Evolutionary conservation across 1,284 basidiomycete species (phyloP).

Genomic region (Agaricales sp.): DNA sequence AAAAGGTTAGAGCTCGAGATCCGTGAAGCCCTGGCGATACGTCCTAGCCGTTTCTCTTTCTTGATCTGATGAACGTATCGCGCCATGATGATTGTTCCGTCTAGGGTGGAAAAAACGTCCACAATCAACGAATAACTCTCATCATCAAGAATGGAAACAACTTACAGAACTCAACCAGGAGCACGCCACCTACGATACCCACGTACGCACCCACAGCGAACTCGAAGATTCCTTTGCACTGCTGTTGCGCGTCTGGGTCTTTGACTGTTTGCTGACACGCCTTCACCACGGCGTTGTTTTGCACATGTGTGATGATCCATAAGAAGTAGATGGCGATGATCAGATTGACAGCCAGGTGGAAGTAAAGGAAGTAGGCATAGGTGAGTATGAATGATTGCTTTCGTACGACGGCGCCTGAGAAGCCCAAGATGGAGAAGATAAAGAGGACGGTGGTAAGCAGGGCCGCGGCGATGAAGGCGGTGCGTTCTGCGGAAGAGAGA

Average conservation of each 20-base stretch:
- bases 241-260: conserved; percentile 27
- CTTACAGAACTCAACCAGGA: conserved; percentile 45
- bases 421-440: conserved; percentile 40
- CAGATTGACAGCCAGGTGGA: conserved; percentile 48
- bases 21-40: conserved; percentile 20
- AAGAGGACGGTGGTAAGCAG: conserved; percentile 42
- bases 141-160: conserved; percentile 8
- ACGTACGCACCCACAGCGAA: conserved; percentile 35
- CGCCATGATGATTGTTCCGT: conserved; percentile 45
- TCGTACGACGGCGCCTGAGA: conserved; percentile 47
- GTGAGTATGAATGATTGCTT: conserved; percentile 48
- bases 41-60: conserved; percentile 32
- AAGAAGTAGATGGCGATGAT: conserved; percentile 42
- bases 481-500: conserved; percentile 21
- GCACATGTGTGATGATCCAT: conserved; percentile 33
- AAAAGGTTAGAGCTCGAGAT: neutral
- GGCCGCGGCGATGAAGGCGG: conserved; percentile 36
- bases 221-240: conserved; percentile 32
- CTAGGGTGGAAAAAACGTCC: conserved; percentile 25
- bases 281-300: conserved; percentile 28
- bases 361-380: conserved; percentile 46
- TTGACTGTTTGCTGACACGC: conserved; percentile 37
- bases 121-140: neutral
- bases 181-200: conserved; percentile 30
- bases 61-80: conserved; percentile 49